Evolutionary conservation across 2,329 filamentous ascomycete species (phyloP).

Genomic region (Neopestalotiopsis sp.): DNA sequence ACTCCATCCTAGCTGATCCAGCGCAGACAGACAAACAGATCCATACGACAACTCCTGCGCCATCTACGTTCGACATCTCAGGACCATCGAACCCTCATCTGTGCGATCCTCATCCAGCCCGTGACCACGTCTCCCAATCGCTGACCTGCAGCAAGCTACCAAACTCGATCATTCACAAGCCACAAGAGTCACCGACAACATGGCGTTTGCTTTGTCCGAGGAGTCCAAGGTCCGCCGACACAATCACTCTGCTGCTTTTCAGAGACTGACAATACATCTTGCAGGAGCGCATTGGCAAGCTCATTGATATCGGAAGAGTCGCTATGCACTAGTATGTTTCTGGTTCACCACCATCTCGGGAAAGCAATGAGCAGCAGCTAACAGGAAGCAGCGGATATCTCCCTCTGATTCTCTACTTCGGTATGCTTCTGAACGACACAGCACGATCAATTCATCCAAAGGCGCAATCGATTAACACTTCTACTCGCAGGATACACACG

Average conservation of each 20-base stretch:
- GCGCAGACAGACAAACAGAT: conserved; percentile 1
- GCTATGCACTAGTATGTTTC: conserved; percentile 88
- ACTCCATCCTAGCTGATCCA: background rate
- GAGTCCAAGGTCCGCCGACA: conserved; percentile 81
- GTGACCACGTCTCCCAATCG: background rate
- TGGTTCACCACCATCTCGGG: conserved; percentile 1
- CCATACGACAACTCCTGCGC: background rate
- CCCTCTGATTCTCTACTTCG: conserved; percentile 94
- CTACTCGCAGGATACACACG: conserved; percentile 77
- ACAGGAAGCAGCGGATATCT: conserved; percentile 79
- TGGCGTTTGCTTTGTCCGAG: conserved; percentile 77
- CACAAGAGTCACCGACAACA: conserved; percentile 37
- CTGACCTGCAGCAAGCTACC: background rate
- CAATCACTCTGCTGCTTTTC: background rate
- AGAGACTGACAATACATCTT: conserved; percentile 22
- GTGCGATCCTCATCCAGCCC: background rate
- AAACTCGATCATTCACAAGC: background rate
- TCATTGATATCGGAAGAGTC: conserved; percentile 93
- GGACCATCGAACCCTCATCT: background rate
- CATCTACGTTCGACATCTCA: background rate
- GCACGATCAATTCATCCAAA: background rate
- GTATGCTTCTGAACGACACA: conserved; percentile 51
- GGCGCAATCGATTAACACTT: background rate
- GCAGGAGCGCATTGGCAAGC: conserved; percentile 95
- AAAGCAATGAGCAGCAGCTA: conserved; percentile 31